A percentile compares a stretch with the other conserved stretches of the same genome.
Conservation (phyloP, 2,329 filamentous ascomycete genomes). For the Paraphoma sp. region DNA sequence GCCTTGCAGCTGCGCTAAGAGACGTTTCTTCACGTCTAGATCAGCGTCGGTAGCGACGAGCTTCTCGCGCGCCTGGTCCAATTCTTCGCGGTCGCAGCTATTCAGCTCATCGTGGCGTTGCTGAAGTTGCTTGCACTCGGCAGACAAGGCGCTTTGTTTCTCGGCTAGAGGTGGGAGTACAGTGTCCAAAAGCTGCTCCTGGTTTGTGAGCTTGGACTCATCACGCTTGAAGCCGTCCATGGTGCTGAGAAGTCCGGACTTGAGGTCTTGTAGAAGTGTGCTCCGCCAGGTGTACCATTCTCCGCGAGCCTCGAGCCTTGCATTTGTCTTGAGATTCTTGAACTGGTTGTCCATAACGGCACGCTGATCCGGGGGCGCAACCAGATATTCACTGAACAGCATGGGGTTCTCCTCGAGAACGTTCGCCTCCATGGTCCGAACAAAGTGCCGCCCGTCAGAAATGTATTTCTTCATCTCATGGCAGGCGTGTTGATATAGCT, state of each 20-base stretch:
- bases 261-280: constrained; percentile 82
- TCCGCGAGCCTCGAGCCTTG: constrained; percentile 86
- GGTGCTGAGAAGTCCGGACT: constrained; percentile 78
- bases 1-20: constrained; percentile 70
- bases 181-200: constrained; percentile 71
- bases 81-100: constrained; percentile 80
- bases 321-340: constrained; percentile 95
- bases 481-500: constrained; percentile 94
- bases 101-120: constrained; percentile 76
- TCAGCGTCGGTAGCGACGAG: constrained; percentile 70
- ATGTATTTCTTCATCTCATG: constrained; percentile 97
- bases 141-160: constrained; percentile 66
- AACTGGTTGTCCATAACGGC: constrained; percentile 94
- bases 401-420: constrained; percentile 90
- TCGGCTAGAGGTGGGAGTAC: constrained; percentile 70
- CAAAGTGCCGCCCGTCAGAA: constrained; percentile 86
- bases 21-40: constrained; percentile 71
- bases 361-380: constrained; percentile 82
- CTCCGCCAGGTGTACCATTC: constrained; percentile 99
- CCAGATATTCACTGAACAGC: constrained; percentile 89
- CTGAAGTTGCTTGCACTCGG: constrained; percentile 72
- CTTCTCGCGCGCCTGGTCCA: constrained; percentile 74
- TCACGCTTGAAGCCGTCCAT: constrained; percentile 79
- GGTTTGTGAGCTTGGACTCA: constrained; percentile 68
- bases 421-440: constrained; percentile 88